phyloP scores from a whole-genome alignment of 108 stramenopile species.

The Stephanodiscus triporus region DNA sequence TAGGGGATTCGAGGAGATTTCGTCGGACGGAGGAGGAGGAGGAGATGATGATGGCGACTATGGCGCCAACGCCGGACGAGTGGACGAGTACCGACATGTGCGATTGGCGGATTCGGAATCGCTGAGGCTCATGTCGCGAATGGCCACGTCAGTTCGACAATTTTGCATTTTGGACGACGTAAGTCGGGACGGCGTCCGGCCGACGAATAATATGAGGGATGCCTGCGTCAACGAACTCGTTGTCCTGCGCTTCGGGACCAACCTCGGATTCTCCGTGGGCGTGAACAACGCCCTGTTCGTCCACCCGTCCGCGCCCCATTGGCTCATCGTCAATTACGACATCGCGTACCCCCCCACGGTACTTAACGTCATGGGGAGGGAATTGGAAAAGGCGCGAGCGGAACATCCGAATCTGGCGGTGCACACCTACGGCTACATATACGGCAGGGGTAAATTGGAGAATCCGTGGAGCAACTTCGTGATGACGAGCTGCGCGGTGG shows the following conservation, averaged over 20 bases:
- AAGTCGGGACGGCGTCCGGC: background rate
- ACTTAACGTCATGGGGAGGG: slow-evolving; percentile 31
- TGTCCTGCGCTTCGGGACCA: slow-evolving; percentile 46
- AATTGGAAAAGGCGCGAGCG: slow-evolving; percentile 11
- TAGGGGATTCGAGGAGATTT: slow-evolving; percentile 22
- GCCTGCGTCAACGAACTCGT: slow-evolving; percentile 42
- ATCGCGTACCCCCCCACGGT: slow-evolving; percentile 46
- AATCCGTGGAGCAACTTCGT: slow-evolving; percentile 55
- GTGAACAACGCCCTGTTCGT: slow-evolving; percentile 49
- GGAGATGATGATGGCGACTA: background rate
- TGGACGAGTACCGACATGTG: too few species aligned
- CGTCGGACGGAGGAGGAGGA: slow-evolving; percentile 14
- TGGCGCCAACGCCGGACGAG: too few species aligned
- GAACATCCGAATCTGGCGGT: slow-evolving; percentile 28
- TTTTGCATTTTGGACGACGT: slow-evolving; percentile 26
- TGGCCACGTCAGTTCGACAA: slow-evolving; percentile 38
- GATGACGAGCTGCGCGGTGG: slow-evolving; percentile 46
- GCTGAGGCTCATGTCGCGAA: slow-evolving; percentile 33
- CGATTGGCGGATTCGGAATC: slow-evolving; percentile 32
- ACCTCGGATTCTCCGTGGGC: slow-evolving; percentile 44
- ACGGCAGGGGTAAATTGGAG: slow-evolving; percentile 43
- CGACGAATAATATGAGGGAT: background rate
- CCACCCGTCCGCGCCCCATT: slow-evolving; percentile 37
- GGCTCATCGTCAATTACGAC: slow-evolving; percentile 51
- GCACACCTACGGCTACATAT: slow-evolving; percentile 47